Conservation (phyloP, 495 filamentous ascomycete genomes). For the Daldinia caldariorum region DNA sequence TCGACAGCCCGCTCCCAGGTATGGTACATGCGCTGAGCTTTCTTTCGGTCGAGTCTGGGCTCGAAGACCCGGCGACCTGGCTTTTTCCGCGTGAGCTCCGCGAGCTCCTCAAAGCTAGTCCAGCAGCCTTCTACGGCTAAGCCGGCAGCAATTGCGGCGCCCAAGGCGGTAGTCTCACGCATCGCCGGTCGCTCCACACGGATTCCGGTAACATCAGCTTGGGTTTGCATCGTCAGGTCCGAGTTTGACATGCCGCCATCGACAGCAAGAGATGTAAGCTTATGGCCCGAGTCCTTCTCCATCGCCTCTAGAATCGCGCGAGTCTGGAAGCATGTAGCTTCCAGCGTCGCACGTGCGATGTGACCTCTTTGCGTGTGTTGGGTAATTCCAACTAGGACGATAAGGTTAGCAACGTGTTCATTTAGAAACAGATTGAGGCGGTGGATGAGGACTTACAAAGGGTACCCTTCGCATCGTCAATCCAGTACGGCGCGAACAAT, state of each 20-base stretch:
- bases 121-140: constrained; percentile 81
- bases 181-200: constrained; percentile 87
- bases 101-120: constrained; percentile 81
- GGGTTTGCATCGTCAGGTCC: constrained; percentile 95
- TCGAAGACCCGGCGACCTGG: constrained; percentile 77
- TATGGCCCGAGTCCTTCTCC: constrained; percentile 87
- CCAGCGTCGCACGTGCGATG: constrained; percentile 92
- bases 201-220: constrained; percentile 90
- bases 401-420: constrained; percentile 23
- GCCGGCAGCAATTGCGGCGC: constrained; percentile 93
- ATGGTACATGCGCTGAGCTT: constrained; percentile 74
- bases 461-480: constrained; percentile 93
- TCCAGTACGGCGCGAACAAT: constrained; percentile 98
- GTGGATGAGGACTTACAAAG: constrained; percentile 68
- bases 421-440: not conserved
- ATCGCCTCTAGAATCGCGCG: constrained; percentile 95
- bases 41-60: constrained; percentile 68
- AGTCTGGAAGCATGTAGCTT: constrained; percentile 95
- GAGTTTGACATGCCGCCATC: constrained; percentile 96
- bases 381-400: constrained; percentile 77
- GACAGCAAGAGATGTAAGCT: constrained; percentile 79
- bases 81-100: constrained; percentile 71
- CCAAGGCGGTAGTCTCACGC: constrained; percentile 93
- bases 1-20: constrained; percentile 89
- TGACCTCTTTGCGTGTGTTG: constrained; percentile 90